These are phyloP conservation scores for Cydonia oblonga DNA, from an alignment of 331 rosid genomes.

Conservation along the genomic window DNA sequence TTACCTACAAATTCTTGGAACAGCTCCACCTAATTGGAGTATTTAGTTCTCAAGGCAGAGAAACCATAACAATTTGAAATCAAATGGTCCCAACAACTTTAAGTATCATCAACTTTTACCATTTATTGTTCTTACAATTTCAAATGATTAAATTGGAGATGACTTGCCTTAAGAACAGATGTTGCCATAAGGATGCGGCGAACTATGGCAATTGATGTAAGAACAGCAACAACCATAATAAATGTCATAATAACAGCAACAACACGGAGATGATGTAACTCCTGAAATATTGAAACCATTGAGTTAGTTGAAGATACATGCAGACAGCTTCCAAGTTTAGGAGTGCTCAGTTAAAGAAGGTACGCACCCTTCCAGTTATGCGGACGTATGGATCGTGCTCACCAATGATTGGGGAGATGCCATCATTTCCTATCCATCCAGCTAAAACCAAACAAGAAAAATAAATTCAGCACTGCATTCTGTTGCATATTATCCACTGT, in stretches of 20 bases:
- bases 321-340: not conserved
- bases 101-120: not conserved
- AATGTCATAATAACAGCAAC: slow-evolving; percentile 75
- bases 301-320: slow-evolving; percentile 2
- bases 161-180: slow-evolving; percentile 88
- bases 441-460: slow-evolving; percentile 45
- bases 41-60: not conserved
- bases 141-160: not conserved
- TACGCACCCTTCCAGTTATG: slow-evolving; percentile 75
- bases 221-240: slow-evolving; percentile 64
- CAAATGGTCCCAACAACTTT: not conserved
- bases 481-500: slow-evolving; percentile 5
- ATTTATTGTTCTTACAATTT: not conserved
- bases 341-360: slow-evolving; percentile 8
- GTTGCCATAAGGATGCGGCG: slow-evolving; percentile 99
- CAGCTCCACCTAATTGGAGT: not conserved
- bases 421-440: slow-evolving; percentile 96
- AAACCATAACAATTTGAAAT: not conserved
- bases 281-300: slow-evolving; percentile 45
- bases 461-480: slow-evolving; percentile 10
- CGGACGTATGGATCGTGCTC: slow-evolving; percentile 71
- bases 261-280: slow-evolving; percentile 68
- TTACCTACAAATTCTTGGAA: not conserved
- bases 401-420: slow-evolving; percentile 84
- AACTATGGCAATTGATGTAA: slow-evolving; percentile 85